Base-by-base conservation (phyloP, 306 rosid genomes). In the Cucumis cinereus region DNA sequence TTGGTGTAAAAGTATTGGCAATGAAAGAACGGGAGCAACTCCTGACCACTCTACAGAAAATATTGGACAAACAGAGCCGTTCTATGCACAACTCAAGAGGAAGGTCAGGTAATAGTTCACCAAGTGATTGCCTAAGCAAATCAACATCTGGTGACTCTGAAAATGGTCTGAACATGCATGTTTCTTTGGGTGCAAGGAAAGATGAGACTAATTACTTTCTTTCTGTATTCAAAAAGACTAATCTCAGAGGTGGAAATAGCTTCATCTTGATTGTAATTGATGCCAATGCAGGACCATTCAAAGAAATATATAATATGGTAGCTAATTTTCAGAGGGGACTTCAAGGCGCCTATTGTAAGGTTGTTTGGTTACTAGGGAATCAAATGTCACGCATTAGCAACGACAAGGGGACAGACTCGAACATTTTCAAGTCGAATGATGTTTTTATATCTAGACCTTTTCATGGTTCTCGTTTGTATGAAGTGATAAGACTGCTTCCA, bases 331-430 rank as follows among this genome's bases (percentile, higher is more conserved):
- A 56, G 76, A 80, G 11, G 9, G 53, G 67, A 7, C 61, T 75
- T 26, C 64, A 69, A 4, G 79, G 73, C 61, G 81, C 79, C 56
- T 36, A 26, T 36, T 87, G 90, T 75, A 86, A 54, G 83, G 85
- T 90, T 41, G 90, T 91, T 66, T 93, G 93, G 98, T 83, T 93
- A 61, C 81, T 93, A 49, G 83, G 81, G 14, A 89, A 85, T 57
- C 80, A 87, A 17, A 57, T 80, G 19, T 71, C 63, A 15, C 57
- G 54, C 3, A 77, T 40, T 24, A 28, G 82, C 36, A 77, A 74
- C 50, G 50, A 68, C 14, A 73, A 71, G 49, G 36, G 14, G n/a
- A 22, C 68, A 22, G 78, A 74, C 14, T 76, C 78, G 41, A 80
- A 61, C 49, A 66, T 26, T 35, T 74, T 77, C 17, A 83, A 84